These are phyloP conservation scores for Corniculantispora saksenae DNA, from an alignment of 2,329 filamentous ascomycete species.

Conservation along the genomic window DNA sequence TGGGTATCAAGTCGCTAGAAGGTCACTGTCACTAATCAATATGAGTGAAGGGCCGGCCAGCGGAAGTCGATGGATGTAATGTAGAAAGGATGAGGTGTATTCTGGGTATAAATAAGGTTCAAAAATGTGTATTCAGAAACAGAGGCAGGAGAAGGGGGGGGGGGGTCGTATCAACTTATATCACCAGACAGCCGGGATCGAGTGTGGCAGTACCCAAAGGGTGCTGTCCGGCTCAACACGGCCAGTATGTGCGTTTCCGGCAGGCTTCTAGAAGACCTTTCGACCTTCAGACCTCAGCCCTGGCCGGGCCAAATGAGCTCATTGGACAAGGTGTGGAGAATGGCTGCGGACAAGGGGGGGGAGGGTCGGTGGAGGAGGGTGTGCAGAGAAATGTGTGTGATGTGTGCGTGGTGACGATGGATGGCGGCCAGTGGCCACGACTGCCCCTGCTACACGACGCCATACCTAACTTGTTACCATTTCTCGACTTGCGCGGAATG, in stretches of 20 bases:
- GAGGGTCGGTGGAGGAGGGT: not conserved
- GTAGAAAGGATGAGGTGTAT: not conserved
- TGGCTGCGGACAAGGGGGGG: slow-evolving; percentile 3
- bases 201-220: slow-evolving; percentile 14
- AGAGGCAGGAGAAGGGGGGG: not conserved
- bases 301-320: slow-evolving; percentile 14
- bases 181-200: slow-evolving; percentile 11
- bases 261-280: slow-evolving; percentile 15
- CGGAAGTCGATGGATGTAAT: not conserved
- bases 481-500: slow-evolving; percentile 10
- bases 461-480: slow-evolving; percentile 13
- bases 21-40: not conserved
- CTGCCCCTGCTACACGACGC: not conserved
- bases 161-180: slow-evolving; percentile 16
- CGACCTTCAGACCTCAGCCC: slow-evolving; percentile 10
- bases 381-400: not conserved
- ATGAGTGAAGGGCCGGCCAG: slow-evolving; percentile 9
- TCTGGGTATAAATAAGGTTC: not conserved
- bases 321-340: slow-evolving; percentile 14
- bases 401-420: not conserved
- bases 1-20: slow-evolving; percentile 3
- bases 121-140: not conserved
- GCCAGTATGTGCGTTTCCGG: slow-evolving; percentile 11
- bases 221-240: not conserved
- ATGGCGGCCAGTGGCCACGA: not conserved